Evolutionary conservation across 2,329 filamentous ascomycete genomes (phyloP).

Genomic region (Fusarium incarnatum): DNA sequence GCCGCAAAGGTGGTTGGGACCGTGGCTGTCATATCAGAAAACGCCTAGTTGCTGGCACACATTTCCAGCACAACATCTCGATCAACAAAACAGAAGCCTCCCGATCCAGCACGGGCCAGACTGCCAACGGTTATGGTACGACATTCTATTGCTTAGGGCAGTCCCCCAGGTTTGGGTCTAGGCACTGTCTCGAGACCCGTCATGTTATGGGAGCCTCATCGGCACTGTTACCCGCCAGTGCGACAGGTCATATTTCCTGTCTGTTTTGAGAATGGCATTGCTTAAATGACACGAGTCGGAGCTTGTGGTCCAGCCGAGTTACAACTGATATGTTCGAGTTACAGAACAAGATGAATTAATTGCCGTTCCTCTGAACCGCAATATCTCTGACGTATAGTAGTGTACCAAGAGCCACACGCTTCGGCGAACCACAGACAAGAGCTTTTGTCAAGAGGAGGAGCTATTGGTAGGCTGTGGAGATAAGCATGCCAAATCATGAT

Average conservation of each 20-base stretch:
- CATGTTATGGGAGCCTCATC: slow-evolving; percentile 3
- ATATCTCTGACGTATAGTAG: background rate
- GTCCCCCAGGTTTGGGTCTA: slow-evolving; percentile 2
- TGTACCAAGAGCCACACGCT: background rate
- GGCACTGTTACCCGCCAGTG: background rate
- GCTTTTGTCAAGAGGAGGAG: background rate
- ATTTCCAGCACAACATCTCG: slow-evolving; percentile 3
- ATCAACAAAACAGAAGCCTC: slow-evolving; percentile 12
- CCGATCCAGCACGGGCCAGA: background rate
- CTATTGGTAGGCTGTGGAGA: background rate
- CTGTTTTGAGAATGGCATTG: slow-evolving; percentile 1
- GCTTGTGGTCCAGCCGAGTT: slow-evolving; percentile 18
- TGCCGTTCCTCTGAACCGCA: background rate
- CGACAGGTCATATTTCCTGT: background rate
- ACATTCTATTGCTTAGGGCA: background rate
- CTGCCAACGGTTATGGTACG: background rate
- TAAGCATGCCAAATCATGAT: background rate
- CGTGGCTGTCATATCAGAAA: background rate
- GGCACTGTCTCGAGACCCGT: background rate
- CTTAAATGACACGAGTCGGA: background rate
- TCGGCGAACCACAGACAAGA: background rate
- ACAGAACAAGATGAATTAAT: background rate
- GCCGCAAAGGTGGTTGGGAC: background rate
- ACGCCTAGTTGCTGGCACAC: background rate
- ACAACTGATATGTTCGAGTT: background rate